Evolutionary conservation across 2,329 filamentous ascomycete species (phyloP).

Genomic region (Aspergillus amoenus): DNA sequence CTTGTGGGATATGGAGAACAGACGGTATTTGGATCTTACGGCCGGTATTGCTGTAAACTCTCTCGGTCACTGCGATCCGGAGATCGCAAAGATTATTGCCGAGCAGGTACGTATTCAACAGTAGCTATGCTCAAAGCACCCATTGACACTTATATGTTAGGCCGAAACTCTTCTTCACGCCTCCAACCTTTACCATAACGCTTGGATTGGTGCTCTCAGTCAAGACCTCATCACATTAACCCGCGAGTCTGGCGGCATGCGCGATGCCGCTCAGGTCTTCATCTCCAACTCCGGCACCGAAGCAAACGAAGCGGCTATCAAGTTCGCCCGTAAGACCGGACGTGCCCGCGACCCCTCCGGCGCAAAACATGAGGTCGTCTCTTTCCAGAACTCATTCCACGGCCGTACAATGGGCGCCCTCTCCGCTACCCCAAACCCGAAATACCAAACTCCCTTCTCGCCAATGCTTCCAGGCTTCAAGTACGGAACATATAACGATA

Average conservation of each 20-base stretch:
- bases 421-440: conserved; percentile 95
- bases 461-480: conserved; percentile 94
- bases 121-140: neutral
- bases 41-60: conserved; percentile 94
- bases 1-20: conserved; percentile 85
- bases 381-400: conserved; percentile 90
- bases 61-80: conserved; percentile 84
- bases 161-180: conserved; percentile 80
- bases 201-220: conserved; percentile 87
- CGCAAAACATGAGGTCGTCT: conserved; percentile 79
- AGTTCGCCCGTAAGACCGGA: conserved; percentile 90
- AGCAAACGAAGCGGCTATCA: conserved; percentile 96
- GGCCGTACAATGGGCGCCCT: conserved; percentile 93
- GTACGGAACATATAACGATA: conserved; percentile 83
- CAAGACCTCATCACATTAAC: conserved; percentile 83
- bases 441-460: conserved; percentile 92
- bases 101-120: conserved; percentile 62
- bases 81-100: conserved; percentile 70
- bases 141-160: conserved; percentile 30
- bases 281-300: conserved; percentile 96
- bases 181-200: conserved; percentile 96
- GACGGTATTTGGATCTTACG: conserved; percentile 90
- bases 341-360: conserved; percentile 71
- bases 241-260: conserved; percentile 74
- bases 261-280: conserved; percentile 76